Evolutionary conservation across 1,284 basidiomycete genomes (phyloP).

Genomic region (Vanrija sp.): DNA sequence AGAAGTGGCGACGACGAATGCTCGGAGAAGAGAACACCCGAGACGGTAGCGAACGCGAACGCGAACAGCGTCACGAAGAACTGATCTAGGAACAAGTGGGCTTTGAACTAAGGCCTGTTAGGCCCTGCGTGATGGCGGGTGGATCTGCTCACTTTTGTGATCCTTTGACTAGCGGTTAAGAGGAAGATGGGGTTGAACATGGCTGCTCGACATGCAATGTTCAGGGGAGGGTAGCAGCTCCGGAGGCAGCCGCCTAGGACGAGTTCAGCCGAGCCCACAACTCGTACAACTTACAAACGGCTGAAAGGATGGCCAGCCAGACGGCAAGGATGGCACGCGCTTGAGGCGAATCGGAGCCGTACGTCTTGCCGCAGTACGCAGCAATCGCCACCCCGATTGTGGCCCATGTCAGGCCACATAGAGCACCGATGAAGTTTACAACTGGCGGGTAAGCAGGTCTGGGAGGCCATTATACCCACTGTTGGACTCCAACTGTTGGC

Average conservation of each 20-base stretch:
- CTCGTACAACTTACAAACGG: slow-evolving; percentile 29
- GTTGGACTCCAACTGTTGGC: slow-evolving; percentile 42
- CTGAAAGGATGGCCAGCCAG: slow-evolving; percentile 36
- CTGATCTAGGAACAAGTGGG: slow-evolving; percentile 31
- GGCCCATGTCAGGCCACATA: slow-evolving; percentile 38
- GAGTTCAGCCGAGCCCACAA: not conserved
- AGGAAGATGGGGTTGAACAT: slow-evolving; percentile 48
- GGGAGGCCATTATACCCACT: no score
- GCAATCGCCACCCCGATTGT: slow-evolving; percentile 37
- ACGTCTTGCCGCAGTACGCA: slow-evolving; percentile 29
- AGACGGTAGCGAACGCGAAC: slow-evolving; percentile 33
- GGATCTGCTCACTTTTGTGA: slow-evolving; percentile 24
- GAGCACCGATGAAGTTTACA: slow-evolving; percentile 25
- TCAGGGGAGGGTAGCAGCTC: slow-evolving; percentile 36
- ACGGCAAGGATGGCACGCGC: slow-evolving; percentile 35
- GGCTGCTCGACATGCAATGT: slow-evolving; percentile 39
- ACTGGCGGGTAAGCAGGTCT: not conserved
- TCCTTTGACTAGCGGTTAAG: slow-evolving; percentile 32
- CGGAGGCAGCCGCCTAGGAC: slow-evolving; percentile 38
- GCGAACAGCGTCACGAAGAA: slow-evolving; percentile 44
- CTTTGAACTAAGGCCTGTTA: not conserved
- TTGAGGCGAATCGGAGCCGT: slow-evolving; percentile 30
- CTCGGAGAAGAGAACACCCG: slow-evolving; percentile 27
- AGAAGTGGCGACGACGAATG: slow-evolving; percentile 27
- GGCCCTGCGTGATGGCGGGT: not conserved